A percentile compares a stretch with the other conserved stretches of the same genome.
Evolutionary conservation across 1,284 basidiomycete genomes (phyloP).

Genomic region (Ganoderma lingzhi): DNA sequence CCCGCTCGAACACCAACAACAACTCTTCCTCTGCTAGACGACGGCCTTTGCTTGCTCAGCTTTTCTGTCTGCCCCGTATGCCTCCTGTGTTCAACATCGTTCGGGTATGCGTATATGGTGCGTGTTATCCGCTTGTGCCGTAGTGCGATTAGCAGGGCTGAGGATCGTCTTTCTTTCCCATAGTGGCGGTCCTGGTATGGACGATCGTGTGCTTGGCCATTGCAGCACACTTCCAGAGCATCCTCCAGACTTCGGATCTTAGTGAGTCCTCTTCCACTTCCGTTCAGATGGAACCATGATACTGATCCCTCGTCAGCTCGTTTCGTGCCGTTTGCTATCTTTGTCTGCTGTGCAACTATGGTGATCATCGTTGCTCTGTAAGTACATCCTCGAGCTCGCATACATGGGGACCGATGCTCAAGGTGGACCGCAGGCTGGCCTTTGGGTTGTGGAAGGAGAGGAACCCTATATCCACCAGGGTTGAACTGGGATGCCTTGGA

Average conservation of each 20-base stretch:
- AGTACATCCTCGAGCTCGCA: conserved; percentile 37
- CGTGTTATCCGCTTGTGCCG: conserved; percentile 28
- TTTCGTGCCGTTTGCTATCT: conserved; percentile 85
- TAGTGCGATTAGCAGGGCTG: not conserved
- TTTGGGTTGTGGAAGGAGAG: conserved; percentile 68
- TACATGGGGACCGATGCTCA: not conserved
- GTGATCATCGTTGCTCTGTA: conserved; percentile 73
- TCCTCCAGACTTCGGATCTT: conserved; percentile 77
- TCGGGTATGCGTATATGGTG: conserved; percentile 70
- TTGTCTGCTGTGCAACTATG: conserved; percentile 74
- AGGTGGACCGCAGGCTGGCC: conserved; percentile 53
- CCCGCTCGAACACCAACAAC: conserved; percentile 38
- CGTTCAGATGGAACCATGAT: not conserved
- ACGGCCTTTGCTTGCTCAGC: conserved; percentile 37
- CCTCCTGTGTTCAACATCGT: conserved; percentile 70
- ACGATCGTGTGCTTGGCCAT: conserved; percentile 79
- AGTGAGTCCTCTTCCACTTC: conserved; percentile 56
- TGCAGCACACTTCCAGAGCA: conserved; percentile 75
- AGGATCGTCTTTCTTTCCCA: not conserved
- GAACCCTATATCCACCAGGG: conserved; percentile 81
- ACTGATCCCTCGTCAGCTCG: conserved; percentile 57
- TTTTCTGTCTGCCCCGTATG: conserved; percentile 47
- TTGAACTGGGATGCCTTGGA: conserved; percentile 74
- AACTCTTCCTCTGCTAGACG: conserved; percentile 29
- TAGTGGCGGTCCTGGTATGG: conserved; percentile 73